A percentile compares a stretch with the other conserved stretches of the same genome.
Conservation (phyloP, 1,284 basidiomycete genomes). For the Mycena citricolor region DNA sequence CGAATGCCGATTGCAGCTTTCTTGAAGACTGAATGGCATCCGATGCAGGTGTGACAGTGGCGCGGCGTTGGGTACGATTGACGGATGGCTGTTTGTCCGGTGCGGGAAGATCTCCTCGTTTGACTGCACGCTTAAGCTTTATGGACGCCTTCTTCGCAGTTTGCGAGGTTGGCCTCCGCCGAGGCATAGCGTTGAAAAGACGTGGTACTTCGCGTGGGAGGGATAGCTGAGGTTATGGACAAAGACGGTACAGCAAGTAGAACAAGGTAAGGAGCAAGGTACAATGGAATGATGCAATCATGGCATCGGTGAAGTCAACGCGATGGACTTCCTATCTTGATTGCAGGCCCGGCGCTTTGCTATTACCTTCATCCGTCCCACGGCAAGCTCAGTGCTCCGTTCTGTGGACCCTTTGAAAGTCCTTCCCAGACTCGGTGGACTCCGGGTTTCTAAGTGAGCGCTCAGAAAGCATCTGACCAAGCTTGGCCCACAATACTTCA, state of each 20-base stretch:
- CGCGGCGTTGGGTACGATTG: slow-evolving; percentile 29
- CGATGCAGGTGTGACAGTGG: slow-evolving; percentile 28
- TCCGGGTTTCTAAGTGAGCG: no score
- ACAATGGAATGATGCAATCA: no score
- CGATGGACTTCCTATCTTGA: no score
- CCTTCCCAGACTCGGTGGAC: no score
- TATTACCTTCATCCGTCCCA: no score
- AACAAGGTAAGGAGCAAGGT: no score
- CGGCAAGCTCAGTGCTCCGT: no score
- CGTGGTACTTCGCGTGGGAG: neutral
- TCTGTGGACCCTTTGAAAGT: no score
- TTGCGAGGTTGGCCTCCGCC: slow-evolving; percentile 58
- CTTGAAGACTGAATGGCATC: slow-evolving; percentile 42
- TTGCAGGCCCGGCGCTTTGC: no score
- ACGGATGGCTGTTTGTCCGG: slow-evolving; percentile 35
- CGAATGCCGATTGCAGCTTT: slow-evolving; percentile 71
- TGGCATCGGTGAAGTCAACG: no score
- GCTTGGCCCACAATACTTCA: neutral
- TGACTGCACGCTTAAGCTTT: slow-evolving; percentile 76
- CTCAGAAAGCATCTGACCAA: no score
- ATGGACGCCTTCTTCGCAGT: slow-evolving; percentile 73
- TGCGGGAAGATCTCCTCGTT: slow-evolving; percentile 63
- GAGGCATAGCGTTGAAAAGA: slow-evolving; percentile 38
- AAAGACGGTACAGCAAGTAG: no score
- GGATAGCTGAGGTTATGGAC: neutral